Base-by-base conservation (phyloP, 2,329 filamentous ascomycete species). In the Claviceps citrina region DNA sequence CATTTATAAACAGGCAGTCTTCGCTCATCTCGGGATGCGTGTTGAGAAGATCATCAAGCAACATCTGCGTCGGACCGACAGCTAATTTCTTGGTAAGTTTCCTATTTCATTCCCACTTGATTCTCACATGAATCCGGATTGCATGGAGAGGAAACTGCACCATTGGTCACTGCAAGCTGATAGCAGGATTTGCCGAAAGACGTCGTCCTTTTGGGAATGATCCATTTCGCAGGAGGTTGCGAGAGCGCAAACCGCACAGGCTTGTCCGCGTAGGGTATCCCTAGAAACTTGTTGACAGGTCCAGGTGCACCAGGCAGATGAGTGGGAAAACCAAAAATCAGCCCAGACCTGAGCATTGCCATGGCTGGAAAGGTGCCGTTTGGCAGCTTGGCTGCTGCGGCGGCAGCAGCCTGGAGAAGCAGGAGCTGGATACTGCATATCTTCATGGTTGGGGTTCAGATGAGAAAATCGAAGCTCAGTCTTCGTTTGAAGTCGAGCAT, bases 1-100 rank as follows among this genome's bases (percentile, higher is more conserved):
- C 46, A 22, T 57, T 55, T 2, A 55, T 43, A 20, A 42, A 50
- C 4, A 57, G 47, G 15, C 51, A 56, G 24, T 56, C 53, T 34
- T 56, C 50, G 13, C 53, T 55, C 36, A 54, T 49, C 4, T 41
- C 35, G 1, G 48, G 13, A 7, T 45, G 43, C 1, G 26, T 41
- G 12, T 46, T 47, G 19, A 53, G 54, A 2, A 56, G 19, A 2
- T 37, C 30, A 12, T 47, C 38, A 3, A 52, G 25, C 0, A 54
- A 32, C 1, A 54, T 47, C 2, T 44, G n/a, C 2, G 43, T 38
- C 0, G 51, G 45, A 0, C 47, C 44, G 16, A 54, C 35, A 31
- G 49, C 50, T 54, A 16, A n/a, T 24, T 19, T 5, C 9, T 7
- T 3, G 15, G 12, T 36, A 2, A 34, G 26, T 32, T 22, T 5